Conservation (phyloP, 495 filamentous ascomycete genomes). For the Chaetomium cochliodes region DNA sequence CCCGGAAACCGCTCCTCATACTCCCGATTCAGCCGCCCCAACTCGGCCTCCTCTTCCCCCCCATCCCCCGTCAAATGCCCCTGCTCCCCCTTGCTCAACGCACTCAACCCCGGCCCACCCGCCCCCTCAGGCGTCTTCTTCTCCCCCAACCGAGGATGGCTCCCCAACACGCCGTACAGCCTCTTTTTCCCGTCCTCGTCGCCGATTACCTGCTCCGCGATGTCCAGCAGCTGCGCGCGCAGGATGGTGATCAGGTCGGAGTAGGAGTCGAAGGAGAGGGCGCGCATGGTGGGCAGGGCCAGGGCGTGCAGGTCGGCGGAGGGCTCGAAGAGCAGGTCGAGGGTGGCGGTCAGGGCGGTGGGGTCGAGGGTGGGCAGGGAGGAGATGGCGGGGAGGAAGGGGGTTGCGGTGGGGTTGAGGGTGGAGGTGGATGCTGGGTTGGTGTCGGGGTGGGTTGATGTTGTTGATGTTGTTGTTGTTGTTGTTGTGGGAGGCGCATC, state of each 20-base stretch:
- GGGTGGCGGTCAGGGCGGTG: constrained; percentile 56
- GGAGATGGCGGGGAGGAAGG: constrained; percentile 39
- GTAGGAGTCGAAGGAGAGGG: constrained; percentile 55
- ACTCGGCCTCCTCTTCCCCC: constrained; percentile 54
- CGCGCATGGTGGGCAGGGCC: constrained; percentile 62
- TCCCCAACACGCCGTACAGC: constrained; percentile 67
- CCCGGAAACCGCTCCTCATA: constrained; percentile 85
- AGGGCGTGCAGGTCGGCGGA: constrained; percentile 71
- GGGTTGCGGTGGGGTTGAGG: constrained; percentile 22
- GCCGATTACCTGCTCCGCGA: constrained; percentile 20
- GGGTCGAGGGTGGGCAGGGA: constrained; percentile 28
- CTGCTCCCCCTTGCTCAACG: constrained; percentile 76
- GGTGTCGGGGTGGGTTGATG: neutral
- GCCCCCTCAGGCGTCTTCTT: constrained; percentile 51
- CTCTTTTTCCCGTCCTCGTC: constrained; percentile 17
- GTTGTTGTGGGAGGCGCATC: no score
- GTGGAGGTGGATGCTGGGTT: neutral
- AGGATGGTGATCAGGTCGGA: constrained; percentile 31
- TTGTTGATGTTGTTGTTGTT: neutral
- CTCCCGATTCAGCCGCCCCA: constrained; percentile 67
- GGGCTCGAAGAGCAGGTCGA: constrained; percentile 87
- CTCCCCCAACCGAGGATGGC: constrained; percentile 82
- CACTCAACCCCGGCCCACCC: constrained; percentile 51
- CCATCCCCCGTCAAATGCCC: constrained; percentile 63
- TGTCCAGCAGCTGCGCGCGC: constrained; percentile 59